Conservation (phyloP, 805 yeast genomes). For the Zygoascus tannicola region DNA sequence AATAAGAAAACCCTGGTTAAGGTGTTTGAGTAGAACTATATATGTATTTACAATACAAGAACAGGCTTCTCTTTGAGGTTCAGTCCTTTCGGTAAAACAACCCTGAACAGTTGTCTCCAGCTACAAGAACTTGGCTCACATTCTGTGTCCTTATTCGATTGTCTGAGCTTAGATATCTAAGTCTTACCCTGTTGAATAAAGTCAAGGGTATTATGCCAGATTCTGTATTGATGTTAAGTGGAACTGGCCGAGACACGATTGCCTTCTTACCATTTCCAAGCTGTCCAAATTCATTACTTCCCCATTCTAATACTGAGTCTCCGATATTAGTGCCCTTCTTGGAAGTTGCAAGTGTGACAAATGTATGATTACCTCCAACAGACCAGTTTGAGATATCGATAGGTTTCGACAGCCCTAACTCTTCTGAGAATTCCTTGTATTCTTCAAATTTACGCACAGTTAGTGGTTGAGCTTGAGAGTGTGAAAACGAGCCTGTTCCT, state of each 20-base stretch:
- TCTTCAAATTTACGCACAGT: slow-evolving; percentile 41
- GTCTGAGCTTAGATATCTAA: slow-evolving; percentile 19
- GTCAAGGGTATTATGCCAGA: slow-evolving; percentile 22
- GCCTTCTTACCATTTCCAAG: slow-evolving; percentile 71
- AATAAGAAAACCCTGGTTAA: slow-evolving; percentile 26
- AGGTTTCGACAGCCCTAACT: slow-evolving; percentile 31
- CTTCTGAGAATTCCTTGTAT: slow-evolving; percentile 49
- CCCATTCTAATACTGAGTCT: slow-evolving; percentile 55
- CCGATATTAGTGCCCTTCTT: background rate
- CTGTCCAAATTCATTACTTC: slow-evolving; percentile 76
- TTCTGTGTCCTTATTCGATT: slow-evolving; percentile 22
- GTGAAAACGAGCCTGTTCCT: slow-evolving; percentile 69
- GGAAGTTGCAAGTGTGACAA: slow-evolving; percentile 13
- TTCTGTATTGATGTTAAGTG: slow-evolving; percentile 4
- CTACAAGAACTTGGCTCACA: slow-evolving; percentile 47
- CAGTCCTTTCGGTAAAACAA: slow-evolving; percentile 44
- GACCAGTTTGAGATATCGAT: slow-evolving; percentile 45
- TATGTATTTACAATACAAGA: background rate
- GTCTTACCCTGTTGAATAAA: slow-evolving; percentile 28
- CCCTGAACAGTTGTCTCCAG: slow-evolving; percentile 56
- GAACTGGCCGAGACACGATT: slow-evolving; percentile 29
- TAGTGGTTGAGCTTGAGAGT: slow-evolving; percentile 61
- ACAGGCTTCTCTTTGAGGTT: background rate
- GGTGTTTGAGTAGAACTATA: slow-evolving; percentile 8
- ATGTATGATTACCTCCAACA: slow-evolving; percentile 54